These are phyloP conservation scores for Sphaerulina musiva DNA, from an alignment of 2,329 filamentous ascomycete genomes.

Conservation along the genomic window DNA sequence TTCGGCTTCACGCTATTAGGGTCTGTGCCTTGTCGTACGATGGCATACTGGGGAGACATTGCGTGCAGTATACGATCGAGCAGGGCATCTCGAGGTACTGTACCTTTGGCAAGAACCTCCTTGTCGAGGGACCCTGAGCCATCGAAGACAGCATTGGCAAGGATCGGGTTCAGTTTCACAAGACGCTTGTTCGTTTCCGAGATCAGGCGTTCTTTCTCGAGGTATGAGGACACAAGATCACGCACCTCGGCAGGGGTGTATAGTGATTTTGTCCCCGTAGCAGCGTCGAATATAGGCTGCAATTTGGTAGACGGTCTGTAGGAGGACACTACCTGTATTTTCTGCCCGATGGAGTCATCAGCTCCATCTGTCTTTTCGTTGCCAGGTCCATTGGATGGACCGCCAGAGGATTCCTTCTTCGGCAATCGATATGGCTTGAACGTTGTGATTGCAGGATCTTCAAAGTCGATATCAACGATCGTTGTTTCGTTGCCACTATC, in stretches of 20 bases:
- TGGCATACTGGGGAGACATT: conserved; percentile 52
- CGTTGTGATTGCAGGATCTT: conserved; percentile 46
- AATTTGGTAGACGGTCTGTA: conserved; percentile 54
- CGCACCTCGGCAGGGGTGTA: conserved; percentile 57
- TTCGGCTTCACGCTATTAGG: conserved; percentile 51
- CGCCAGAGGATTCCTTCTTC: conserved; percentile 47
- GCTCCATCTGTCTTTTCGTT: conserved; percentile 34
- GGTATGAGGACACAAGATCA: conserved; percentile 51
- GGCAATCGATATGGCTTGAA: conserved; percentile 60
- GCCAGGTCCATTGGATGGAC: conserved; percentile 34
- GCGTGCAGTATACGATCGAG: conserved; percentile 53
- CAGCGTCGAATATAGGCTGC: conserved; percentile 48
- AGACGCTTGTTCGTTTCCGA: conserved; percentile 55
- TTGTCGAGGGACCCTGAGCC: conserved; percentile 49
- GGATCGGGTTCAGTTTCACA: conserved; percentile 55
- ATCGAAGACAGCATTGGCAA: conserved; percentile 56
- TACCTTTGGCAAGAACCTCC: conserved; percentile 51
- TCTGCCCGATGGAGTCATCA: conserved; percentile 43
- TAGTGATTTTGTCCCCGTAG: conserved; percentile 41
- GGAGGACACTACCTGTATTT: conserved; percentile 47
- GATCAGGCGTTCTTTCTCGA: conserved; percentile 52
- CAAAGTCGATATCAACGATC: conserved; percentile 59
- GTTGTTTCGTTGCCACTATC: conserved; percentile 59
- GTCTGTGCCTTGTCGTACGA: conserved; percentile 46
- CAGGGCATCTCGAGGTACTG: conserved; percentile 54